These are phyloP conservation scores for Volvariella volvacea DNA, from an alignment of 1,284 basidiomycete species.

Conservation along the genomic window DNA sequence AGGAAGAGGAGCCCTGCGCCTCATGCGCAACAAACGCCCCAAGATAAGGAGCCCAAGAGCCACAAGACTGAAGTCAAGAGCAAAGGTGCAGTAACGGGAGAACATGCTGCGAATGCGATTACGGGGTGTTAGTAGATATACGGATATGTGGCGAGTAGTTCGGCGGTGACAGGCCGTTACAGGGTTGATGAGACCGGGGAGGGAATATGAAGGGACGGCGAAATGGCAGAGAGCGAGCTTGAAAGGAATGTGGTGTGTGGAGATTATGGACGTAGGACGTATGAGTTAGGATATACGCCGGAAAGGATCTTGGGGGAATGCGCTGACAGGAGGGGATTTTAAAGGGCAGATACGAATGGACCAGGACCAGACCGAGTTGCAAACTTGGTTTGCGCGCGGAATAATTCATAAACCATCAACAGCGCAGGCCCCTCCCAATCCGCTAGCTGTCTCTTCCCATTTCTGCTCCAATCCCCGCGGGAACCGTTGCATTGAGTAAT, in stretches of 20 bases:
- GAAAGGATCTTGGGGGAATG: too few species aligned
- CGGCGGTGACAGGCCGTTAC: conserved; percentile 13
- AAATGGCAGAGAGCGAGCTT: too few species aligned
- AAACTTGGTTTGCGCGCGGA: conserved; percentile 21
- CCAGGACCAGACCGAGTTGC: conserved; percentile 31
- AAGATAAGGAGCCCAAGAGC: conserved; percentile 26
- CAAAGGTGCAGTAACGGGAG: conserved; percentile 20
- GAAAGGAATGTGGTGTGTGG: too few species aligned
- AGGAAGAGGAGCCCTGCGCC: conserved; percentile 27
- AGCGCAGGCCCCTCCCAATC: too few species aligned
- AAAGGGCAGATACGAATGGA: conserved; percentile 11
- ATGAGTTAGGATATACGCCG: too few species aligned
- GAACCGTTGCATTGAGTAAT: background rate
- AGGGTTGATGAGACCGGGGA: background rate
- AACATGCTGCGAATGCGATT: conserved; percentile 14
- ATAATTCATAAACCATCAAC: background rate
- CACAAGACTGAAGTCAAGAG: conserved; percentile 23
- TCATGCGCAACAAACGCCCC: conserved; percentile 19
- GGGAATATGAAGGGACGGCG: background rate
- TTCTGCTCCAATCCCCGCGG: background rate
- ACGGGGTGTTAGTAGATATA: conserved; percentile 16
- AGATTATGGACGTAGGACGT: too few species aligned
- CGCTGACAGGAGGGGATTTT: background rate
- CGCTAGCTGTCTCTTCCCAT: too few species aligned
- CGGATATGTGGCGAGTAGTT: conserved; percentile 9